Conservation (phyloP, 208 protist species). For the Trypanosoma brucei region DNA sequence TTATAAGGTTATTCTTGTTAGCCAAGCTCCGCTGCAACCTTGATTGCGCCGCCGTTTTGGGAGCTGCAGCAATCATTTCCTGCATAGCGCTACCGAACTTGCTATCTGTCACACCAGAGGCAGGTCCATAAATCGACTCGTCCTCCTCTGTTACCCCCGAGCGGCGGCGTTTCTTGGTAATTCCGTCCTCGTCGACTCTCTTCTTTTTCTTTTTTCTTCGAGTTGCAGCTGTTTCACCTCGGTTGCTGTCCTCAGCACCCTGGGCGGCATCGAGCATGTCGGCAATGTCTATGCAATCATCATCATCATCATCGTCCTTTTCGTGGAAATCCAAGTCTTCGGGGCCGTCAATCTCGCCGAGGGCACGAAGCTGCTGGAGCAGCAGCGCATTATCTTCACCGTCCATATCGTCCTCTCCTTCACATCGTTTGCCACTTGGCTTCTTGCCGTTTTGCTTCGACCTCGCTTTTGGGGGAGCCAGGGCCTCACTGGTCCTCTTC, state of each 20-base stretch:
- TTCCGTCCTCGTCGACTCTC: constrained; percentile 34
- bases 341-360: constrained; percentile 42
- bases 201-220: constrained; percentile 52
- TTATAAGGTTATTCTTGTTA: constrained; percentile 70
- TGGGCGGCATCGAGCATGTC: constrained; percentile 56
- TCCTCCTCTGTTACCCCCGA: constrained; percentile 25
- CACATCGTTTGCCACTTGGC: constrained; percentile 1
- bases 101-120: constrained; percentile 24
- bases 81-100: constrained; percentile 43
- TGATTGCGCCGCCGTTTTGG: constrained; percentile 5
- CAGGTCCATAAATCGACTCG: constrained; percentile 63
- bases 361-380: constrained; percentile 38
- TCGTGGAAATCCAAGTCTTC: constrained; percentile 62
- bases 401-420: background rate
- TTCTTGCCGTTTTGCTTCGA: constrained; percentile 23
- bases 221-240: constrained; percentile 13
- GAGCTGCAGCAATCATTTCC: constrained; percentile 32
- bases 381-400: constrained; percentile 48
- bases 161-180: constrained; percentile 34
- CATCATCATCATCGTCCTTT: constrained; percentile 48
- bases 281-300: constrained; percentile 78
- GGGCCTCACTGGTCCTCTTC: constrained; percentile 13
- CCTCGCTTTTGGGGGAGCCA: constrained; percentile 6
- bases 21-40: constrained; percentile 50
- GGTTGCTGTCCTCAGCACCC: background rate